These are phyloP conservation scores for Aspergillus vadensis DNA, from an alignment of 2,329 filamentous ascomycete genomes.

Conservation along the genomic window DNA sequence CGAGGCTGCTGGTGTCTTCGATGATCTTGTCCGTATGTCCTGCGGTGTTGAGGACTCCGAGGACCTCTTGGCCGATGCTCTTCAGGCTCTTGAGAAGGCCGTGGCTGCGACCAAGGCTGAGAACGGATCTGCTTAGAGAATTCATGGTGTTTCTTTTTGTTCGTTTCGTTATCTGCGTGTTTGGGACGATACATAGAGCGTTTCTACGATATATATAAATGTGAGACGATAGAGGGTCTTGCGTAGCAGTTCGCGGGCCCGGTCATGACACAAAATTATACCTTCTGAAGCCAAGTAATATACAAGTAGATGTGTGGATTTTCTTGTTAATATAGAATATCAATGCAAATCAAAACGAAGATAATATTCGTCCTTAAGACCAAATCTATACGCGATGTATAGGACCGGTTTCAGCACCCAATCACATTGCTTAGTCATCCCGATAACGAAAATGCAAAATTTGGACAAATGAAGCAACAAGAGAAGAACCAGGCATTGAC, in stretches of 20 bases:
- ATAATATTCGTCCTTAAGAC: background rate
- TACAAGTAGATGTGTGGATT: no score
- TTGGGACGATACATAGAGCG: background rate
- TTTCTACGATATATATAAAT: background rate
- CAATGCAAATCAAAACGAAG: background rate
- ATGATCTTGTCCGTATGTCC: slow-evolving; percentile 90
- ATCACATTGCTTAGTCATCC: slow-evolving; percentile 22
- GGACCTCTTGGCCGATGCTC: slow-evolving; percentile 79
- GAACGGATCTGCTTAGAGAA: slow-evolving; percentile 38
- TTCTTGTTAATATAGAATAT: no score
- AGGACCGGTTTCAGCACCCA: background rate
- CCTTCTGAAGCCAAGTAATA: background rate
- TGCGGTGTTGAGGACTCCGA: slow-evolving; percentile 90
- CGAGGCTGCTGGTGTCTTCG: slow-evolving; percentile 90
- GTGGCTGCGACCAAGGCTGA: slow-evolving; percentile 54
- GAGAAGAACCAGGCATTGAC: background rate
- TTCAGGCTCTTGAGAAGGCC: slow-evolving; percentile 79
- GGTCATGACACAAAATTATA: background rate
- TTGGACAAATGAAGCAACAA: slow-evolving; percentile 1
- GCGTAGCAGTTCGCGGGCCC: background rate
- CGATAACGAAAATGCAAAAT: slow-evolving; percentile 11
- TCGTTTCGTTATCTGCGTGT: background rate
- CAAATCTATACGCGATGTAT: background rate
- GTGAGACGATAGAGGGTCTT: background rate
- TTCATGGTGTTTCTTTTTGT: no score